Evolutionary conservation across 192 early-diverging fungal genomes (phyloP).

Genomic region (Anaeromyces robustus): DNA sequence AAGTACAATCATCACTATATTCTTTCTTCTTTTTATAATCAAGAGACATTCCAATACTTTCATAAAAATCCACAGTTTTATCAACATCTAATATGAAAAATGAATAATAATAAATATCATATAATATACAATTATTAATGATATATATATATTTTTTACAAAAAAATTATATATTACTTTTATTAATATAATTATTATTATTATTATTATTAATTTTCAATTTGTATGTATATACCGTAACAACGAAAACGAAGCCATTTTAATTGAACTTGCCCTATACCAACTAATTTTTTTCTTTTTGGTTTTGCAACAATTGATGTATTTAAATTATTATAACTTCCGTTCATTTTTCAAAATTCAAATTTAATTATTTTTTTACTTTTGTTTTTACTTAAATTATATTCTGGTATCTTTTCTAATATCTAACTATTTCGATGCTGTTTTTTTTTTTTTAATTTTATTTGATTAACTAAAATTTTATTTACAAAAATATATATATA

Average conservation of each 20-base stretch:
- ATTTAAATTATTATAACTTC: background rate
- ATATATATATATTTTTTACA: too few species aligned
- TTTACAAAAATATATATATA: too few species aligned
- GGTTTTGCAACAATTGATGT: background rate
- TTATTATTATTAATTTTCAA: too few species aligned
- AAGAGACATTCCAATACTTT: background rate
- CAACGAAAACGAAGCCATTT: background rate
- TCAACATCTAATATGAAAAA: background rate
- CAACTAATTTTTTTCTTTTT: background rate
- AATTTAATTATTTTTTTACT: too few species aligned
- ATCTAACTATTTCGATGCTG: too few species aligned
- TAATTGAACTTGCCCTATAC: background rate
- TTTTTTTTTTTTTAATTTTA: too few species aligned
- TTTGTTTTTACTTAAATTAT: too few species aligned
- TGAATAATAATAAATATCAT: background rate
- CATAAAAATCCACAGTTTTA: background rate
- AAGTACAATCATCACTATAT: background rate
- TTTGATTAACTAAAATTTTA: too few species aligned
- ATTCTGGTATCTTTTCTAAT: too few species aligned
- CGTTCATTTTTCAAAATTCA: background rate
- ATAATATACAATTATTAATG: background rate
- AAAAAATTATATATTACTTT: too few species aligned
- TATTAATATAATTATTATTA: too few species aligned
- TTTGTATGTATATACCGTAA: background rate
- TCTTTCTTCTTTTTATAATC: background rate